phyloP scores from a whole-genome alignment of 495 filamentous ascomycete genomes.

The Ramalina peruviana region DNA sequence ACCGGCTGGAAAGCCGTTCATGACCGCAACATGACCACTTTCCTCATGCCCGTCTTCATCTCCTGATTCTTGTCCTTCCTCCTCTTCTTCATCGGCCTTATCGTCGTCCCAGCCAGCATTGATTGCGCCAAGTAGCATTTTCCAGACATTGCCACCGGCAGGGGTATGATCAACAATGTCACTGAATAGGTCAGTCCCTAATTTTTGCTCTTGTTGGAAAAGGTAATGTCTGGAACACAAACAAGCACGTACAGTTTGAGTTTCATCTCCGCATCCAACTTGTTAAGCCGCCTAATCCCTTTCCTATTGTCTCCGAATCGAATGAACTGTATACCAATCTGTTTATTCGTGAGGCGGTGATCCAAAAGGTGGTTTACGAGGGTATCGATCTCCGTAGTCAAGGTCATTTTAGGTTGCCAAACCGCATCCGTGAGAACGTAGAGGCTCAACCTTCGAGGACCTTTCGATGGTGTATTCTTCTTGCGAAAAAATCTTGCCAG shows the following conservation, averaged over 20 bases:
- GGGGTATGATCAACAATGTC: constrained; percentile 24
- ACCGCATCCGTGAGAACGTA: constrained; percentile 29
- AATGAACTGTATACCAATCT: constrained; percentile 27
- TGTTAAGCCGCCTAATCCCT: constrained; percentile 17
- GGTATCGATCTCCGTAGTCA: constrained; percentile 14
- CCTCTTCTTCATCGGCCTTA: too few species aligned
- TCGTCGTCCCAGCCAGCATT: constrained; percentile 15
- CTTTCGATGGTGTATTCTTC: not conserved
- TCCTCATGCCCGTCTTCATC: too few species aligned
- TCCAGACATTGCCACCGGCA: constrained; percentile 21
- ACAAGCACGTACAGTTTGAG: too few species aligned
- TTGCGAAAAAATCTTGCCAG: too few species aligned
- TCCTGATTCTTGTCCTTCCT: too few species aligned
- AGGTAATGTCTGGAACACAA: too few species aligned
- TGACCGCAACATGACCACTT: too few species aligned
- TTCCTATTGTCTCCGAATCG: constrained; percentile 22
- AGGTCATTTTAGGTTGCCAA: constrained; percentile 18
- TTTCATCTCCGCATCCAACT: constrained; percentile 14
- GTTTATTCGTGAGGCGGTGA: constrained; percentile 10
- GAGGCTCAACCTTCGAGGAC: constrained; percentile 17
- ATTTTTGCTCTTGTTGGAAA: too few species aligned
- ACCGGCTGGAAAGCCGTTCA: too few species aligned
- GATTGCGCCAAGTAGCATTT: constrained; percentile 22
- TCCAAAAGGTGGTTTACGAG: constrained; percentile 16
- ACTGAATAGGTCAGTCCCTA: not conserved